Percentiles rank a stretch among this genome's conserved stretches.
phyloP scores from a whole-genome alignment of 495 filamentous ascomycete genomes.

The Apiosordaria backusii region DNA sequence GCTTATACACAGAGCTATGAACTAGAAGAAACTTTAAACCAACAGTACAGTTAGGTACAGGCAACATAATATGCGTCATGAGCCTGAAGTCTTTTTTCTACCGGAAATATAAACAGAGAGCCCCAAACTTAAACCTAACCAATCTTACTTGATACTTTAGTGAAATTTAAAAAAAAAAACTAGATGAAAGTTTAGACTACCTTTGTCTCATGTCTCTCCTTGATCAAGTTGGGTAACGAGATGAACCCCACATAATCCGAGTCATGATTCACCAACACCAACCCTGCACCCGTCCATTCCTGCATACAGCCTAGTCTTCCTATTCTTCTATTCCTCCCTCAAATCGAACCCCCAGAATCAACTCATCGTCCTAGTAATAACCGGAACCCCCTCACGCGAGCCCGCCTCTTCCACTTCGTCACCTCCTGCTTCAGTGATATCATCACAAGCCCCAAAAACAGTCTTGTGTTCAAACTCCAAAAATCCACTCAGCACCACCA shows the following conservation, averaged over 20 bases:
- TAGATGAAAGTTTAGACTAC: no score
- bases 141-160: no score
- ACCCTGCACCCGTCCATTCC: neutral
- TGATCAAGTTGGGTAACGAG: no score
- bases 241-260: neutral
- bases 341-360: neutral
- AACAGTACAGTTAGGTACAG: no score
- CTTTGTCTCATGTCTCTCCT: no score
- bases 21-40: no score
- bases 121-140: no score
- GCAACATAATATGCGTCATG: no score
- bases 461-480: constrained; percentile 27
- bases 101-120: no score
- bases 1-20: no score
- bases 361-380: constrained; percentile 7
- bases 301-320: neutral
- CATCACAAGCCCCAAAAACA: constrained; percentile 12
- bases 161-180: no score
- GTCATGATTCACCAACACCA: neutral
- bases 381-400: constrained; percentile 6
- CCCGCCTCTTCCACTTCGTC: neutral
- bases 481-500: constrained; percentile 26
- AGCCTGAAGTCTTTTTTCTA: no score
- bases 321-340: neutral
- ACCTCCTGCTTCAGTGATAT: neutral